Conservation (phyloP, 2,329 filamentous ascomycete genomes). For the Microcyclosporella mali region DNA sequence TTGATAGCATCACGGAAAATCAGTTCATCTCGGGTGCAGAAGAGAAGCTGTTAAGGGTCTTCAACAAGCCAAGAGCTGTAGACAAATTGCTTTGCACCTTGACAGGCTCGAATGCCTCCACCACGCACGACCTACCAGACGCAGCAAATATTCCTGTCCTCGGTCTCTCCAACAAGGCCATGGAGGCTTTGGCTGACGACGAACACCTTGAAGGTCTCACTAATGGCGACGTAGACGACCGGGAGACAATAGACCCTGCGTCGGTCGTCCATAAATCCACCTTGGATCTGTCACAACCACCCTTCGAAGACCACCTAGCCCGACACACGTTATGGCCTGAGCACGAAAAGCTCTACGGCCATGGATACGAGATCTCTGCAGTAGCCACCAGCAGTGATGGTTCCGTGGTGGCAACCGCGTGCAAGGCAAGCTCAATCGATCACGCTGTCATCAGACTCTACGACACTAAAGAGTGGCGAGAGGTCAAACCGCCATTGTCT, state of each 20-base stretch:
- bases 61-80: slow-evolving; percentile 79
- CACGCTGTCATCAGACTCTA: slow-evolving; percentile 92
- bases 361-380: slow-evolving; percentile 93
- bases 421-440: slow-evolving; percentile 84
- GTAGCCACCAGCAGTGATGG: slow-evolving; percentile 72
- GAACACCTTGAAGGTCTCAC: slow-evolving; percentile 16
- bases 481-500: slow-evolving; percentile 74
- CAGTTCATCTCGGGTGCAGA: slow-evolving; percentile 93
- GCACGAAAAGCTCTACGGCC: slow-evolving; percentile 91
- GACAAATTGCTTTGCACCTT: slow-evolving; percentile 52
- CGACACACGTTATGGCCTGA: slow-evolving; percentile 94
- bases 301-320: slow-evolving; percentile 82
- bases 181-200: slow-evolving; percentile 47
- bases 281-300: slow-evolving; percentile 65
- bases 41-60: slow-evolving; percentile 95
- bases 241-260: slow-evolving; percentile 51
- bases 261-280: slow-evolving; percentile 54
- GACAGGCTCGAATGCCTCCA: slow-evolving; percentile 13
- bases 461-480: slow-evolving; percentile 79
- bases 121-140: slow-evolving; percentile 56
- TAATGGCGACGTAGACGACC: slow-evolving; percentile 44
- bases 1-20: slow-evolving; percentile 64
- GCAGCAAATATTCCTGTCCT: slow-evolving; percentile 92
- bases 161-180: slow-evolving; percentile 91
- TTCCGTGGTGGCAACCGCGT: slow-evolving; percentile 77